Evolutionary conservation across 2,329 filamentous ascomycete genomes (phyloP), one percentile per base, ranked within the genome.

Genomic region (Rutstroemia sp.): DNA sequence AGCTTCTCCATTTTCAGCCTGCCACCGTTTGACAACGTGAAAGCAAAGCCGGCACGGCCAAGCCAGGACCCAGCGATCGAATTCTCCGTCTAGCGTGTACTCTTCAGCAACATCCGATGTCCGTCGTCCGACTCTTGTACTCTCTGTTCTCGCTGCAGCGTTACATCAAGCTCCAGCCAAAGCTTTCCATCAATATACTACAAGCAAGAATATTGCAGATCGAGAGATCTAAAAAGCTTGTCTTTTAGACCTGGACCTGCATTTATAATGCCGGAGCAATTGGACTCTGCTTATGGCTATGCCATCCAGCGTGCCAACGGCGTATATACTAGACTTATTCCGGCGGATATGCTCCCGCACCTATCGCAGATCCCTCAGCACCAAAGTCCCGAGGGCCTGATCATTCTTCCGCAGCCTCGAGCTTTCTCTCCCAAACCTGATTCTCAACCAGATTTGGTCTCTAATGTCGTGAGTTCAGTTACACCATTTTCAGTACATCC

Each of bases 231-330:
- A n/a, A n/a, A n/a, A n/a, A n/a, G n/a, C n/a, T n/a, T n/a, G n/a
- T n/a, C n/a, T n/a, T n/a, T 68, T 17, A 34, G 42, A 2, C 67
- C 67, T 21, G 67, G 67, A 8, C 38, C 50, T 1, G 55, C 62
- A 2, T 62, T 38, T 8, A 61, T 64, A 4, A 57, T 58, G 1
- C 54, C 62, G 1, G 53, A 58, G 9, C 67, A 69, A 52, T 37
- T 70, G 0, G 49, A 61, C 23, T 47, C 58, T 30, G 66, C 67
- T 16, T 77, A 73, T 55, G 74, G 72, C 2, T 84, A 84, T 65
- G 81, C 74, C 60, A 75, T 78, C 52, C 74, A 78, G 51, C 74
- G 81, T 6, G 76, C 76, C 8, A 75, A 81, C 57, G 81, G 81
- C 4, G 69, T 72, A 47, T 78, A 75, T 57, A 82, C 81, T 5